Evolutionary conservation across 257 asterid genomes (phyloP).

Genomic region (Solanum sejunctum): DNA sequence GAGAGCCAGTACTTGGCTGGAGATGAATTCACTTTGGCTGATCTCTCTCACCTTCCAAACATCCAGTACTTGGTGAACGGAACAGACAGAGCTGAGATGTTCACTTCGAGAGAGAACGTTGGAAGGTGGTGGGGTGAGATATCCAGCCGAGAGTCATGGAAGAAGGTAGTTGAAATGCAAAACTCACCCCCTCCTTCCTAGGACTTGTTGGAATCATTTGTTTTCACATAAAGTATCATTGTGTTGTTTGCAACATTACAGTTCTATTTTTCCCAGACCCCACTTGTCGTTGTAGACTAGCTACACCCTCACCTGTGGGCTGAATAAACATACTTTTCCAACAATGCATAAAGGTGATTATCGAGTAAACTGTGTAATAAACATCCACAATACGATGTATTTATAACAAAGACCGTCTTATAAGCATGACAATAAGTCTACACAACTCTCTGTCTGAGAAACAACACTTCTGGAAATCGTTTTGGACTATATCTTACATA

Average conservation of each 20-base stretch:
- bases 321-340: neutral
- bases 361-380: neutral
- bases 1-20: conserved; percentile 68
- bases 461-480: neutral
- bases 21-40: conserved; percentile 69
- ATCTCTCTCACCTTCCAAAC: conserved; percentile 76
- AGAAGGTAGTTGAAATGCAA: conserved; percentile 62
- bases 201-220: neutral
- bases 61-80: conserved; percentile 32
- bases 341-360: neutral
- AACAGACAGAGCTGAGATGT: conserved; percentile 30
- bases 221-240: neutral
- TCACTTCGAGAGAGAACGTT: conserved; percentile 52
- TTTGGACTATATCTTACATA: neutral
- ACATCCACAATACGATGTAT: neutral
- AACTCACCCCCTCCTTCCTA: conserved; percentile 21
- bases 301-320: neutral
- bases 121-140: conserved; percentile 88
- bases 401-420: neutral
- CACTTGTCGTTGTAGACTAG: neutral
- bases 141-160: conserved; percentile 64
- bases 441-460: neutral
- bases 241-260: neutral
- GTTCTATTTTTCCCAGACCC: neutral
- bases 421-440: neutral